Conservation (phyloP, 2,329 filamentous ascomycete genomes). For the Venturiaceae sp. region DNA sequence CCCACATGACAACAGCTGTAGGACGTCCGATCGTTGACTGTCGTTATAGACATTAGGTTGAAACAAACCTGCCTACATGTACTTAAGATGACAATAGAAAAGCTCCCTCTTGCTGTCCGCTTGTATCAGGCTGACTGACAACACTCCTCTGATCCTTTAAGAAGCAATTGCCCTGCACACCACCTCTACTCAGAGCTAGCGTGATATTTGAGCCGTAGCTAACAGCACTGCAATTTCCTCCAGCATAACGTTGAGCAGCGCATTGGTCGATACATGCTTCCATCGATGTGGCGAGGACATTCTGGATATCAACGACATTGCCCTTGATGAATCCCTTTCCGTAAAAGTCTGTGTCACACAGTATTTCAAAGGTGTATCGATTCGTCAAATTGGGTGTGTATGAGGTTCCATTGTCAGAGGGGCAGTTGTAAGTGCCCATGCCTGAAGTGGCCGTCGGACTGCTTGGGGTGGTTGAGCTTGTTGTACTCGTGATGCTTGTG, state of each 20-base stretch:
- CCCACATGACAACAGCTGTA: no score
- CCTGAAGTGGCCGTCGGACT: background rate
- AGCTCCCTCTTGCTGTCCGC: background rate
- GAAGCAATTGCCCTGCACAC: background rate
- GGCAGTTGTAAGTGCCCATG: background rate
- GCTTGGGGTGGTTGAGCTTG: background rate
- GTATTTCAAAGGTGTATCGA: background rate
- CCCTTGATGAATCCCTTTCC: background rate
- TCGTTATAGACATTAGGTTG: no score
- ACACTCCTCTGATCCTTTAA: background rate
- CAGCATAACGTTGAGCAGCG: background rate
- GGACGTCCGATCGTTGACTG: no score
- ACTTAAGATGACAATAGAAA: background rate
- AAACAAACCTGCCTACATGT: no score
- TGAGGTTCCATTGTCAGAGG: background rate
- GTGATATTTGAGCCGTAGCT: background rate
- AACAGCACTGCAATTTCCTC: background rate
- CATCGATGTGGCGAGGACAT: background rate
- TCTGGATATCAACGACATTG: background rate
- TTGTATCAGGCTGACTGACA: background rate
- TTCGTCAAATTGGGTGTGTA: background rate
- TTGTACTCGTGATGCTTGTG: background rate
- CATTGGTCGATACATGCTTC: background rate
- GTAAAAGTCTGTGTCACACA: background rate
- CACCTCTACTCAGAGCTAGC: background rate